phyloP scores from a whole-genome alignment of 192 early-diverging fungal genomes.

The Umbelopsis sp. region DNA sequence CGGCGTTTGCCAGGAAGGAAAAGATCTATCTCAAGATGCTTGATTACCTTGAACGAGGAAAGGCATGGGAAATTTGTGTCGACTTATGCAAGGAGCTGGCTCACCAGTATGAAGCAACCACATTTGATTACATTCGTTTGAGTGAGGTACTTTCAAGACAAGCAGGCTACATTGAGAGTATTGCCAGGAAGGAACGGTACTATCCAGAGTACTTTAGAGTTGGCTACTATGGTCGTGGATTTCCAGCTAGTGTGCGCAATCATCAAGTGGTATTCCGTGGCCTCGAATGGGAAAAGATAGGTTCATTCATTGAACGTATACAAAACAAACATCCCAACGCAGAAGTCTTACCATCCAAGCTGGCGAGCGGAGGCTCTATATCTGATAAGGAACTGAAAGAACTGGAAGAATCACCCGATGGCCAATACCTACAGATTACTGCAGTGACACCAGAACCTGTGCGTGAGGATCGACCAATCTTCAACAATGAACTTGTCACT shows the following conservation, averaged over 20 bases:
- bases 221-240: slow-evolving; percentile 68
- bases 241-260: slow-evolving; percentile 51
- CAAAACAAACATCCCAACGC: slow-evolving; percentile 66
- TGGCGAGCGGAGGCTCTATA: slow-evolving; percentile 22
- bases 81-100: slow-evolving; percentile 64
- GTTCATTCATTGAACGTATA: slow-evolving; percentile 70
- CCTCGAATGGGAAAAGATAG: slow-evolving; percentile 74
- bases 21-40: slow-evolving; percentile 60
- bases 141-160: slow-evolving; percentile 57
- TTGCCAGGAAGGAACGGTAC: slow-evolving; percentile 53
- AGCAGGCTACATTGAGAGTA: slow-evolving; percentile 52
- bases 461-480: slow-evolving; percentile 5
- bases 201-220: slow-evolving; percentile 73
- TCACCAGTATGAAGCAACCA: slow-evolving; percentile 55
- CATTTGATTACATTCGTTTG: slow-evolving; percentile 55
- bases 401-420: slow-evolving; percentile 37
- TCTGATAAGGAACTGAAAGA: slow-evolving; percentile 50
- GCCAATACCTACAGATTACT: slow-evolving; percentile 67
- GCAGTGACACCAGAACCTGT: slow-evolving; percentile 66
- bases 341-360: slow-evolving; percentile 47
- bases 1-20: slow-evolving; percentile 66
- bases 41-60: slow-evolving; percentile 61
- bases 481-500: slow-evolving; percentile 43
- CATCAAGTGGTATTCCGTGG: slow-evolving; percentile 74
- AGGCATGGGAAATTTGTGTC: slow-evolving; percentile 74